Conservation (phyloP, 805 yeast genomes). For the Groenewaldozyma salmanticensis region DNA sequence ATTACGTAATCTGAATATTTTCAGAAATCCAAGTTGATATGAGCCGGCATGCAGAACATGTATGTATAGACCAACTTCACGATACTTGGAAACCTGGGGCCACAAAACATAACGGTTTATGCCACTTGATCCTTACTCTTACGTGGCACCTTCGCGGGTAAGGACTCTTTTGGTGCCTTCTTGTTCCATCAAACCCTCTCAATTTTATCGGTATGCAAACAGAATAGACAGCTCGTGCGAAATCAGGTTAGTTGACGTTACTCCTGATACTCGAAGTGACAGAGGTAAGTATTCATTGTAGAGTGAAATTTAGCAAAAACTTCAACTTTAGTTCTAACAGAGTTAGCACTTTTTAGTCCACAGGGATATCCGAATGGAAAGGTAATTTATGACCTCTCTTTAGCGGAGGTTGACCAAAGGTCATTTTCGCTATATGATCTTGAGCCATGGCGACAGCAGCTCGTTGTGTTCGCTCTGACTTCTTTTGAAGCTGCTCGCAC, state of each 20-base stretch:
- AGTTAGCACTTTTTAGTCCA: constrained; percentile 55
- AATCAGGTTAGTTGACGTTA: constrained; percentile 64
- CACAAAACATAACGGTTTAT: too few species aligned
- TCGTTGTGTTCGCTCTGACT: constrained; percentile 39
- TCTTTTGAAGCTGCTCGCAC: constrained; percentile 22
- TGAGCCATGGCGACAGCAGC: constrained; percentile 78
- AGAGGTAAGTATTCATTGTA: constrained; percentile 18
- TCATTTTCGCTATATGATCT: constrained; percentile 64
- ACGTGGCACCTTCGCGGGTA: constrained; percentile 57
- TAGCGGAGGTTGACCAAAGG: constrained; percentile 44
- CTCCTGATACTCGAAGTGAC: constrained; percentile 46
- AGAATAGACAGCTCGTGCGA: constrained; percentile 44
- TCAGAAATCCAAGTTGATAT: too few species aligned
- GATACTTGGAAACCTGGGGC: too few species aligned
- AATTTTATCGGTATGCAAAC: constrained; percentile 36
- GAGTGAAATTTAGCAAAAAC: constrained; percentile 8
- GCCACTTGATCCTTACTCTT: constrained; percentile 28
- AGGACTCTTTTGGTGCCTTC: constrained; percentile 61
- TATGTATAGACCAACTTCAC: too few species aligned
- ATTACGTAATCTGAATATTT: too few species aligned
- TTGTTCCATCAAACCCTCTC: constrained; percentile 35
- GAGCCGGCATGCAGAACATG: too few species aligned
- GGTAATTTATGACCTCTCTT: constrained; percentile 47
- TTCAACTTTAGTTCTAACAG: constrained; percentile 3
- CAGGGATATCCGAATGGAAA: constrained; percentile 77